A percentile compares a stretch with the other conserved stretches of the same genome.
Conservation (phyloP, 352 stramenopile genomes). For the Paralagenidium karlingii region DNA sequence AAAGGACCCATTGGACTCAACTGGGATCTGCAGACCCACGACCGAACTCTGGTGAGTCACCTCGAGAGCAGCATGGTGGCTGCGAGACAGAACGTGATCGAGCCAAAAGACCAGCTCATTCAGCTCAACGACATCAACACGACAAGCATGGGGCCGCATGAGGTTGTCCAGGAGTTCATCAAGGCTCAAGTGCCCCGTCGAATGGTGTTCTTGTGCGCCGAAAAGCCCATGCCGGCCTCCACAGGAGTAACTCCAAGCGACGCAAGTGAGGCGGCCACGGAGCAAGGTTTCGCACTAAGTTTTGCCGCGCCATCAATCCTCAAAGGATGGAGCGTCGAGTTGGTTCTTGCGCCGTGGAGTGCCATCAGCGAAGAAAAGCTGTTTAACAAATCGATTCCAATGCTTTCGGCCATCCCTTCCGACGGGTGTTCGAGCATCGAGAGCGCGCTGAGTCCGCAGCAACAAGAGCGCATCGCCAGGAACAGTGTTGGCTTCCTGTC, state of each 20-base stretch:
- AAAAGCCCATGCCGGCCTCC: neutral
- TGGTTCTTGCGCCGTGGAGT: constrained; percentile 52
- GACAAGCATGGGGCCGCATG: constrained; percentile 25
- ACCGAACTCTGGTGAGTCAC: constrained; percentile 41
- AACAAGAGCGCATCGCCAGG: too few species aligned
- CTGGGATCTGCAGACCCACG: constrained; percentile 40
- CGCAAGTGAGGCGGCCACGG: neutral
- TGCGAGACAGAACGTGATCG: constrained; percentile 31
- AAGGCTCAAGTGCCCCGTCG: constrained; percentile 21
- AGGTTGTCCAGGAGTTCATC: constrained; percentile 43
- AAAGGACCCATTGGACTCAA: constrained; percentile 49
- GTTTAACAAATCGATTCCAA: too few species aligned
- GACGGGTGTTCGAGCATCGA: too few species aligned
- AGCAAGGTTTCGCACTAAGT: too few species aligned
- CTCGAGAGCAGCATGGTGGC: constrained; percentile 37
- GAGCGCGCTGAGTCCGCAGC: too few species aligned
- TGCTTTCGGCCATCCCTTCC: too few species aligned
- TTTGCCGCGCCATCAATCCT: too few species aligned
- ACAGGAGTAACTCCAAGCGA: neutral
- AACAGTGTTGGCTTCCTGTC: constrained; percentile 18
- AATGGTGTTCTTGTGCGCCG: constrained; percentile 30
- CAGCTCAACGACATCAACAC: constrained; percentile 55
- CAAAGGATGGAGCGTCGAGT: constrained; percentile 25
- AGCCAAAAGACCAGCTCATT: constrained; percentile 39
- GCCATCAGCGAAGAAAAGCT: too few species aligned